phyloP scores from a whole-genome alignment of 176 grass and related monocot genomes.

The Guadua angustifolia region DNA sequence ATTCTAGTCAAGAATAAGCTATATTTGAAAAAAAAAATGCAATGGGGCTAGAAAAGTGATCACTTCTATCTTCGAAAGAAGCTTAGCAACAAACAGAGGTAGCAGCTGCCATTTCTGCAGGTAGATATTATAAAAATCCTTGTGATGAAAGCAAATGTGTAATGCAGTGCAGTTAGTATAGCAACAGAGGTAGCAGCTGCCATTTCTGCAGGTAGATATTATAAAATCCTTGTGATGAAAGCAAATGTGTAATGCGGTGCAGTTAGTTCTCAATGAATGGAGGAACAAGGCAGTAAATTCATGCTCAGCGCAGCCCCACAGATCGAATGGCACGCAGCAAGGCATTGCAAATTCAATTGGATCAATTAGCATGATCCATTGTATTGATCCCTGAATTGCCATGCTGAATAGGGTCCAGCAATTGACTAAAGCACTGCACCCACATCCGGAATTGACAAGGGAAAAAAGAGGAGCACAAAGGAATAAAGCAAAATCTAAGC shows the following conservation, averaged over 20 bases:
- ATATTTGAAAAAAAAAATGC: too few relatives aligned
- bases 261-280: slow-evolving; percentile 28
- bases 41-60: too few relatives aligned
- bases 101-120: not conserved
- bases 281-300: slow-evolving; percentile 18
- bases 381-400: slow-evolving; percentile 15
- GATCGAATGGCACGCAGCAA: slow-evolving; percentile 6
- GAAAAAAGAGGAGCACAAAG: slow-evolving; percentile 34
- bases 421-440: slow-evolving; percentile 28
- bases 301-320: slow-evolving; percentile 26
- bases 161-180: slow-evolving; percentile 5
- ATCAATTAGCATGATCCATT: slow-evolving; percentile 3
- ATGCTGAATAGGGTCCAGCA: slow-evolving; percentile 10
- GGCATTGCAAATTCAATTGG: slow-evolving; percentile 18
- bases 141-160: slow-evolving; percentile 10
- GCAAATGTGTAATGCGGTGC: not conserved
- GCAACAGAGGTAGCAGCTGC: not conserved
- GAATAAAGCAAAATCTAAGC: slow-evolving; percentile 53
- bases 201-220: not conserved
- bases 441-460: slow-evolving; percentile 38
- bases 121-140: not conserved
- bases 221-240: not conserved
- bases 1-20: too few relatives aligned
- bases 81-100: not conserved
- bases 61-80: not conserved